Evolutionary conservation across 805 yeast genomes (phyloP), one percentile per base, ranked within the genome.

Genomic region (Myxozyma melibiosi): DNA sequence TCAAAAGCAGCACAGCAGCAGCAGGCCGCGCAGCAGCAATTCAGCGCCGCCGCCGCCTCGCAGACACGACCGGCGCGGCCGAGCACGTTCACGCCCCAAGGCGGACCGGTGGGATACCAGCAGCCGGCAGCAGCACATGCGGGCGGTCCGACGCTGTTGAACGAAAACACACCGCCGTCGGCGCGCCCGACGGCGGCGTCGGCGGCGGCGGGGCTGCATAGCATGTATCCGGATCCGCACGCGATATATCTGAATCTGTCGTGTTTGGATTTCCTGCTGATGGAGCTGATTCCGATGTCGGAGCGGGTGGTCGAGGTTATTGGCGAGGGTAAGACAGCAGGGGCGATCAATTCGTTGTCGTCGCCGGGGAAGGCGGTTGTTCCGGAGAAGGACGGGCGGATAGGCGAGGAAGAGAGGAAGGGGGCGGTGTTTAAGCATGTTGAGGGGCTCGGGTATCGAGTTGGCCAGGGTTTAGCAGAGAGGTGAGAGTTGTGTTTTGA

Each of bases 221-320:
- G 51, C 14, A 45, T 34, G 40, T 40, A 49, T 39, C 24, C 63
- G 16, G 67, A 64, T 50, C 65, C 66, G 39, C 67, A 64, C 40
- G 65, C 68, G 14, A 51, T 65, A n/a, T 63, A 61, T 33, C 82
- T 87, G n/a, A 84, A 80, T 65, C 69, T 80, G 8, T 68, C 78
- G 2, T 78, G 84, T 43, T 73, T 87, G 54, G 86, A 85, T 46
- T 78, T 83, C 63, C 78, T 90, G 18, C 71, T 91, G 28, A 86
- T 84, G 66, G 96, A 90, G 70, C 74, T 88, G 35, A 84, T 90
- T 1, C 95, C 96, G 2, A 70, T 84, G 42, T 81, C 90, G 0
- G 78, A 85, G 43, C 73, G 87, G 34, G 84, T 89, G 4, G 80
- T 86, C 13, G 76, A 79, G 46, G 74, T 77, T 40, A 70, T 82